Evolutionary conservation across 805 yeast genomes (phyloP), one percentile per base, ranked within the genome.

Genomic region (Komagataella pastoris): DNA sequence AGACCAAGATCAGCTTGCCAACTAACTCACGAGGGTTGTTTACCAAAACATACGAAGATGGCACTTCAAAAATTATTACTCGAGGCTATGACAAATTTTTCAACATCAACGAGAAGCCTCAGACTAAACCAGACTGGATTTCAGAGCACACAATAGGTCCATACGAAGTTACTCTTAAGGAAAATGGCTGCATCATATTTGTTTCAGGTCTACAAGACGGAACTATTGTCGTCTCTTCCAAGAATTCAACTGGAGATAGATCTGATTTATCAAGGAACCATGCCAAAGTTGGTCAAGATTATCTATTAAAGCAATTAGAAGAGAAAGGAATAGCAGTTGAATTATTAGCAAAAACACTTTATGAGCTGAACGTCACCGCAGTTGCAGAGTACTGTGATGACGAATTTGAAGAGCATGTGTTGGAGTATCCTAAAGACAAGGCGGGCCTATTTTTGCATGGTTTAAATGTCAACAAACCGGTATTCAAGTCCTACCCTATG

Each of bases 51-150:
- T 68, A 70, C 6, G 56, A 58, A 1, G 58, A 54, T 1, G 55
- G 61, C n/a, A 57, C 54, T 8, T 53, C 56, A 6, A 66, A 67
- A 6, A 84, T 93, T 19, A 80, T 80, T 1, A 81, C 83, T 1
- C 71, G 99, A 57, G 99, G 99, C 0, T 93, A 93, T 63, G 93
- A 93, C 65, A 93, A 93, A 67, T 93, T 93, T 65, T 93, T 88
- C 75, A 91, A 86, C 61, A 70, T 88, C 3, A 77, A 73, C 55
- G 99, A 93, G 63, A 72, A 76, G 1, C 56, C 66, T 0, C 55
- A 56, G 5, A 83, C 95, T 0, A 74, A 70, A 53, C 72, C 80
- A 71, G 66, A 65, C 0, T 59, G 62, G 57, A 61, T 89, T 3
- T 57, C 60, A n/a, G 49, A 56, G 0, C 58, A 70, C 36, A 83